A percentile compares a stretch with the other conserved stretches of the same genome.
phyloP scores from a whole-genome alignment of 495 filamentous ascomycete species.

The Penicillium angulare region DNA sequence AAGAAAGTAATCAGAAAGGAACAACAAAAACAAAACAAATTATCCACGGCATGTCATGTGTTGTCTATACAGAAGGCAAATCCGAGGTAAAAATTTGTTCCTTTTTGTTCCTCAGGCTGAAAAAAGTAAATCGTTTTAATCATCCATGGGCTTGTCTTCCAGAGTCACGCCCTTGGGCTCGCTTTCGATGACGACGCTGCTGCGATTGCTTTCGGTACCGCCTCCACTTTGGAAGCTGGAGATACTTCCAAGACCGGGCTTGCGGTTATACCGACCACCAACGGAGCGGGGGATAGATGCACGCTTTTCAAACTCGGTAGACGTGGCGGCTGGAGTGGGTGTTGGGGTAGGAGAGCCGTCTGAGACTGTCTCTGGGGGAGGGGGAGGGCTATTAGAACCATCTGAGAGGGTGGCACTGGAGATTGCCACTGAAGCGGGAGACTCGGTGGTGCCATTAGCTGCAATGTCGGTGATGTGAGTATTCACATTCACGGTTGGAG shows the following conservation, averaged over 20 bases:
- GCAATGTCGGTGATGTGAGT: constrained; percentile 28
- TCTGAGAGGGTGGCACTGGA: constrained; percentile 36
- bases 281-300: constrained; percentile 41
- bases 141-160: constrained; percentile 82
- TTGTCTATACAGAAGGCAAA: constrained; percentile 4
- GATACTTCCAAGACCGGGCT: constrained; percentile 42
- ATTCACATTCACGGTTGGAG: constrained; percentile 29
- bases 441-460: constrained; percentile 40
- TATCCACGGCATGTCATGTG: neutral
- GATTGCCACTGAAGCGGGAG: constrained; percentile 24
- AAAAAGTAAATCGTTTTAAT: constrained; percentile 41
- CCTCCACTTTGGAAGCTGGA: constrained; percentile 38
- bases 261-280: constrained; percentile 32
- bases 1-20: neutral
- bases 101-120: no score
- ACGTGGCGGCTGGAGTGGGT: constrained; percentile 29
- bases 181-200: constrained; percentile 42
- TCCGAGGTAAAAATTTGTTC: no score
- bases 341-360: constrained; percentile 43
- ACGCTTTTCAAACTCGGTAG: constrained; percentile 44
- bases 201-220: constrained; percentile 45
- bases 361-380: constrained; percentile 29
- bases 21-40: neutral
- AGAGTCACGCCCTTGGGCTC: constrained; percentile 69
- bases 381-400: constrained; percentile 31